phyloP scores from a whole-genome alignment of 2,329 filamentous ascomycete genomes.

The Pseudocercospora cruenta region DNA sequence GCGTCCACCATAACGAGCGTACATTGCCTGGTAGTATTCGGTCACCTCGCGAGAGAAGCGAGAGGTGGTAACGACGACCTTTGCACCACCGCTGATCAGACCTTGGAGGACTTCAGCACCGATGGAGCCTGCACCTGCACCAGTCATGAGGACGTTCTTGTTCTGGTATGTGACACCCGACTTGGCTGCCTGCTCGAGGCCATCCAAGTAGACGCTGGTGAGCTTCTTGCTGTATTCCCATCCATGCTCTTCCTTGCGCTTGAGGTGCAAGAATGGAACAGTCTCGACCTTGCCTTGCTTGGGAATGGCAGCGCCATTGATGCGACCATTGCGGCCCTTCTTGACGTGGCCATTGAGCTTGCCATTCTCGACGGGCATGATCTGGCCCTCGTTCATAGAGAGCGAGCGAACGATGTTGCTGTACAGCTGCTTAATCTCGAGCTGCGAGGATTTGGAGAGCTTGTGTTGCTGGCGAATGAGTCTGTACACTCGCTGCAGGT shows the following conservation, averaged over 20 bases:
- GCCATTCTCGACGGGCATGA: slow-evolving; percentile 83
- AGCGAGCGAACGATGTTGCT: slow-evolving; percentile 91
- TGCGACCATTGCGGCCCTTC: slow-evolving; percentile 55
- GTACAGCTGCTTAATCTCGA: slow-evolving; percentile 95
- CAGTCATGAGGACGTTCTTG: slow-evolving; percentile 97
- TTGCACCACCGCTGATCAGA: slow-evolving; percentile 92
- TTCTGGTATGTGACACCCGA: slow-evolving; percentile 87
- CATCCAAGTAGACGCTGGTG: slow-evolving; percentile 88
- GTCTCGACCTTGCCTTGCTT: slow-evolving; percentile 93
- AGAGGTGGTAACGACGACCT: slow-evolving; percentile 94
- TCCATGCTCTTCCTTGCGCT: slow-evolving; percentile 88
- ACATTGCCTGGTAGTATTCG: slow-evolving; percentile 99
- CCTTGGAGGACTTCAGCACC: slow-evolving; percentile 96
- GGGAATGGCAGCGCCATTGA: slow-evolving; percentile 51
- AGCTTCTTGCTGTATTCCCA: slow-evolving; percentile 99
- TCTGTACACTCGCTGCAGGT: slow-evolving; percentile 93
- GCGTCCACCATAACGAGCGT: slow-evolving; percentile 87
- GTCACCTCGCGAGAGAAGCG: slow-evolving; percentile 96
- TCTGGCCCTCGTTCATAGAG: slow-evolving; percentile 97
- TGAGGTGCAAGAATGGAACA: slow-evolving; percentile 95
- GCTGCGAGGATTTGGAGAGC: slow-evolving; percentile 90
- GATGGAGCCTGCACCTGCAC: slow-evolving; percentile 95
- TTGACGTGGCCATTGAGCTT: slow-evolving; percentile 64
- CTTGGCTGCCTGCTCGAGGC: slow-evolving; percentile 84
- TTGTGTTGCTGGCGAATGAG: slow-evolving; percentile 98